Base-by-base conservation (phyloP, 805 yeast species). In the Barnettozyma wickerhamii region DNA sequence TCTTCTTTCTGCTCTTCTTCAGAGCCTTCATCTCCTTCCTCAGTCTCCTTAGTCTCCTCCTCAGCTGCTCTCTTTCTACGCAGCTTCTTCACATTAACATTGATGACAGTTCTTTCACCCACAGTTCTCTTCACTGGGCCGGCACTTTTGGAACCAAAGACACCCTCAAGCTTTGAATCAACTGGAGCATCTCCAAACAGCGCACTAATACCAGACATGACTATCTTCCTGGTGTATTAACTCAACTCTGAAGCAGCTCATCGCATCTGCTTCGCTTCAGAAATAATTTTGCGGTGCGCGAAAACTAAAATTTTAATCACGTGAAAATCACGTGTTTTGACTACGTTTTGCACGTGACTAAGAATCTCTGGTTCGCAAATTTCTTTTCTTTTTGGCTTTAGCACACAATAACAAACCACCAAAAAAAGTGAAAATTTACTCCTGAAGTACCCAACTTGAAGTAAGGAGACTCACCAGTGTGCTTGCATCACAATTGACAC, bases 101-200 rank as follows among this genome's bases (percentile, higher is more conserved):
- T 45, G 41, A 44, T 52, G 35, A 61, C 67, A 15, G 70, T 66
- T 54, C 72, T 58, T 40, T 51, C 45, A 10, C 52, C 50, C 35
- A 53, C 50, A 12, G 50, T 56, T 53, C 69, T 60, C 48, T 68
- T 62, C n/a, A 81, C 69, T 12, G 81, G 79, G 17, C 75, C 77
- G 20, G 72, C 51, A 10, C 69, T 58, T 33, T 59, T 58, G 26
- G 64, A 49, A 41, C 71, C 65, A 40, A 74, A 61, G 23, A 63
- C 48, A 21, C 55, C 55, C 10, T 63, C 57, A n/a, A 52, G 47
- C 9, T 64, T 50, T 19, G 63, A 66, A 18, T 62, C 56, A 30
- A 60, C 60, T 34, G 50, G 47, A 10, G 58, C 48, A 20, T 52
- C 53, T 15, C 56, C 58, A 47, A 68, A 68, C 12, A 68, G 48